Conservation (phyloP, 1,284 basidiomycete genomes). For the Tilletia indica region DNA sequence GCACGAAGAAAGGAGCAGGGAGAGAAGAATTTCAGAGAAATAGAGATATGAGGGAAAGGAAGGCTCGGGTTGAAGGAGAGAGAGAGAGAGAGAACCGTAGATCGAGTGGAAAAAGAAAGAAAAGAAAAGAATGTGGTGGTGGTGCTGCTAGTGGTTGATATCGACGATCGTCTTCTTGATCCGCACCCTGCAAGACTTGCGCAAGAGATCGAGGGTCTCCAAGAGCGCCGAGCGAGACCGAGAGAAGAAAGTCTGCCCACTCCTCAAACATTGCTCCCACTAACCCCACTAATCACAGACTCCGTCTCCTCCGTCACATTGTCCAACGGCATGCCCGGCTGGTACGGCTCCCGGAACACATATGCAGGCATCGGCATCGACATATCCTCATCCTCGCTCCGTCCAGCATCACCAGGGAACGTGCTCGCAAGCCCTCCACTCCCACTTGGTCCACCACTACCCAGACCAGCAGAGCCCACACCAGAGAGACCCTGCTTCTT, state of each 20-base stretch:
- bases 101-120: too few relatives aligned
- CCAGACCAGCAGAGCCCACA: not conserved
- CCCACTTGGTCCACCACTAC: not conserved
- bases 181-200: not conserved
- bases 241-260: not conserved
- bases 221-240: not conserved
- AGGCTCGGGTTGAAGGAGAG: too few relatives aligned
- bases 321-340: conserved; percentile 47
- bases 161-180: not conserved
- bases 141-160: not conserved
- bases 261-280: conserved; percentile 25
- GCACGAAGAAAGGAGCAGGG: too few relatives aligned
- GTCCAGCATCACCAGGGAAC: conserved; percentile 20
- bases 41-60: too few relatives aligned
- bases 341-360: conserved; percentile 37
- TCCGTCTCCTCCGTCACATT: conserved; percentile 47
- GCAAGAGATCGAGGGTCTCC: not conserved
- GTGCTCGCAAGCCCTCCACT: not conserved
- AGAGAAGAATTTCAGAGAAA: too few relatives aligned
- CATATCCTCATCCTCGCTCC: conserved; percentile 25
- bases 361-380: conserved; percentile 19
- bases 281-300: conserved; percentile 33
- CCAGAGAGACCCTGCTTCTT: not conserved
- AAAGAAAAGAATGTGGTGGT: not conserved
- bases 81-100: too few relatives aligned